phyloP scores from a whole-genome alignment of 164 flowering plant species.

The Aristolochia californica region DNA sequence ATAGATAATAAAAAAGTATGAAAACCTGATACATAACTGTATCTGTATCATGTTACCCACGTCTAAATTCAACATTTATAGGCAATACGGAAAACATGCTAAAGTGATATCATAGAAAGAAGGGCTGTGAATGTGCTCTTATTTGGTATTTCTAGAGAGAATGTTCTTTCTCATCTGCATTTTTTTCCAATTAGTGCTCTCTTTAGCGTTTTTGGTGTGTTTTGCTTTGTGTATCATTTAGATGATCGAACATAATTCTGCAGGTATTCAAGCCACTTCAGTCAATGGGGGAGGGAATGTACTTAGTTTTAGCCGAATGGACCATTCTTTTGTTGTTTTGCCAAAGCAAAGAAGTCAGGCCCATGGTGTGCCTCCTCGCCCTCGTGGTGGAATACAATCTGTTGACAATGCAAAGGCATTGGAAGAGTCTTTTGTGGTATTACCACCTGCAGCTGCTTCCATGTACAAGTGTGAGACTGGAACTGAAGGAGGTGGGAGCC shows the following conservation, averaged over 20 bases:
- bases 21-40: too few relatives aligned
- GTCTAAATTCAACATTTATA: too few relatives aligned
- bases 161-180: too few relatives aligned
- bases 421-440: constrained; percentile 96
- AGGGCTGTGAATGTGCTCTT: too few relatives aligned
- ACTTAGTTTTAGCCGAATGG: constrained; percentile 68
- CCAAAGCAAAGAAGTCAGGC: constrained; percentile 64
- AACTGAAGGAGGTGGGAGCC: constrained; percentile 48
- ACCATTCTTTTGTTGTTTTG: constrained; percentile 84
- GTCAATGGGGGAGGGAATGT: constrained; percentile 66
- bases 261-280: constrained; percentile 81
- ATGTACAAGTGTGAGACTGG: constrained; percentile 67
- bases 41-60: too few relatives aligned
- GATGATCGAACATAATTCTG: constrained; percentile 4
- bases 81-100: too few relatives aligned
- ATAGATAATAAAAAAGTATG: too few relatives aligned
- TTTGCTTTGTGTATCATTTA: too few relatives aligned
- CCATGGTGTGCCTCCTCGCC: constrained; percentile 67
- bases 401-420: constrained; percentile 67
- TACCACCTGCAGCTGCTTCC: constrained; percentile 78
- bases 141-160: too few relatives aligned
- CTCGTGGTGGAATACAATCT: constrained; percentile 38
- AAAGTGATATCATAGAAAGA: too few relatives aligned
- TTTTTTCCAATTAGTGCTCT: too few relatives aligned
- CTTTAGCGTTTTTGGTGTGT: too few relatives aligned